phyloP scores from a whole-genome alignment of 2,329 filamentous ascomycete species.

The Bipolaris zeicola region DNA sequence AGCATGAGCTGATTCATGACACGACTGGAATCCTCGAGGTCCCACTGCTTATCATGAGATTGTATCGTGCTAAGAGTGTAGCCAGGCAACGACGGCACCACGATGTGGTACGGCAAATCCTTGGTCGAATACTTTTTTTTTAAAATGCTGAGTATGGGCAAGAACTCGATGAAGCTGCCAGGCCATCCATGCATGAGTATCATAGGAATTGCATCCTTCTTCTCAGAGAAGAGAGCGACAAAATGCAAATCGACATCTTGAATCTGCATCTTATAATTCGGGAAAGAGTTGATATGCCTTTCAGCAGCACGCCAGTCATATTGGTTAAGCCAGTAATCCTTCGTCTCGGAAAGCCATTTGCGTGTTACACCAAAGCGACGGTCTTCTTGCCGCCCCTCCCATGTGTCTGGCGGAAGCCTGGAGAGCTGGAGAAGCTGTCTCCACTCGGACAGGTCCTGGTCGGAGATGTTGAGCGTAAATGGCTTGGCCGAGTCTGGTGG shows the following conservation, averaged over 20 bases:
- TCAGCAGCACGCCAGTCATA: slow-evolving; percentile 49
- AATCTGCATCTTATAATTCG: slow-evolving; percentile 57
- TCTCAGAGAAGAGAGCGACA: slow-evolving; percentile 60
- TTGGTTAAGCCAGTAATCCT: slow-evolving; percentile 46
- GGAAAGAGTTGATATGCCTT: slow-evolving; percentile 57
- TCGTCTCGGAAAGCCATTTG: slow-evolving; percentile 44
- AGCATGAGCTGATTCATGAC: slow-evolving; percentile 62
- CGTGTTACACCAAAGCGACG: slow-evolving; percentile 37
- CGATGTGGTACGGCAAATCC: slow-evolving; percentile 62
- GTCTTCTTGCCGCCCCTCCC: slow-evolving; percentile 35
- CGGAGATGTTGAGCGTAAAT: slow-evolving; percentile 42
- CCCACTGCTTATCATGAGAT: slow-evolving; percentile 55
- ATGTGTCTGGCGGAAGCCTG: slow-evolving; percentile 41
- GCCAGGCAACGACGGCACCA: slow-evolving; percentile 63
- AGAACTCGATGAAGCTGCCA: slow-evolving; percentile 61
- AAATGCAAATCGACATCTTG: slow-evolving; percentile 59
- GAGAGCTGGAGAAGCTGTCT: slow-evolving; percentile 45
- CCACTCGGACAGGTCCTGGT: slow-evolving; percentile 43
- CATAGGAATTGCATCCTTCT: slow-evolving; percentile 59
- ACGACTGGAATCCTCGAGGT: slow-evolving; percentile 47
- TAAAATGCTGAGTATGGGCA: slow-evolving; percentile 57
- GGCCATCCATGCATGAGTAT: slow-evolving; percentile 65
- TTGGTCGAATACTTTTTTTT: slow-evolving; percentile 55
- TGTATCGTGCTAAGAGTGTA: slow-evolving; percentile 58
- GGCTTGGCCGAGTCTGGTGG: slow-evolving; percentile 37